Conservation (phyloP, 1,284 basidiomycete species). For the Marasmius sp. region DNA sequence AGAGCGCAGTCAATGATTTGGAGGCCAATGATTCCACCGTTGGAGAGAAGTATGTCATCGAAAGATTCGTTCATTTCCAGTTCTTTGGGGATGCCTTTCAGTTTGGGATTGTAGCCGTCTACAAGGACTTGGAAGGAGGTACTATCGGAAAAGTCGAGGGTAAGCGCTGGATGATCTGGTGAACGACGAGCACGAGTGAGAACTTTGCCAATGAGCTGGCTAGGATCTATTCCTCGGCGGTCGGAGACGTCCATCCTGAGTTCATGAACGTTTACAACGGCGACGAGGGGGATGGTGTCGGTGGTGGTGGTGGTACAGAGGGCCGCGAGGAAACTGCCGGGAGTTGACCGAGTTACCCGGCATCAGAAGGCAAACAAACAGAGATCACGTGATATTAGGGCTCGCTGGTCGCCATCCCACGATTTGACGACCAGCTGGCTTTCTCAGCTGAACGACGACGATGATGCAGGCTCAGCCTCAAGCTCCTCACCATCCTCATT, state of each 20-base stretch:
- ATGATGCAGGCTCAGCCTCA: conserved; percentile 26
- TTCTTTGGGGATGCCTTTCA: conserved; percentile 55
- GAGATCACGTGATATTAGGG: not conserved
- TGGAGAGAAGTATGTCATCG: conserved; percentile 31
- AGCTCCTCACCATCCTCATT: conserved; percentile 7
- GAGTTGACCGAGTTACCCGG: not conserved
- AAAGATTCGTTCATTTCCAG: conserved; percentile 55
- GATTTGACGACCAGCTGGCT: not conserved
- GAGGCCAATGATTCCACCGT: conserved; percentile 35
- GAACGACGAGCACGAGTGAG: conserved; percentile 50
- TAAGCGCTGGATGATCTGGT: conserved; percentile 52
- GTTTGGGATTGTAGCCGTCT: conserved; percentile 58
- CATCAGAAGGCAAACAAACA: conserved; percentile 6
- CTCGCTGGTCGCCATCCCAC: not conserved
- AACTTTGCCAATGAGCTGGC: conserved; percentile 49
- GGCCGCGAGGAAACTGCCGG: not conserved
- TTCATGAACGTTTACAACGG: conserved; percentile 22
- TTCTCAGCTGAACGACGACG: conserved; percentile 9
- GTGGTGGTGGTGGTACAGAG: conserved; percentile 8
- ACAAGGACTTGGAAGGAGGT: conserved; percentile 57
- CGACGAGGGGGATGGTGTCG: conserved; percentile 17
- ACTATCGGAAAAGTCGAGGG: conserved; percentile 54
- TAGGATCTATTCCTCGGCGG: conserved; percentile 44
- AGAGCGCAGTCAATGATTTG: conserved; percentile 53
- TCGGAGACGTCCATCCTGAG: conserved; percentile 1